Base-by-base conservation (phyloP, 805 yeast species). In the Kluyveromyces starmeri region DNA sequence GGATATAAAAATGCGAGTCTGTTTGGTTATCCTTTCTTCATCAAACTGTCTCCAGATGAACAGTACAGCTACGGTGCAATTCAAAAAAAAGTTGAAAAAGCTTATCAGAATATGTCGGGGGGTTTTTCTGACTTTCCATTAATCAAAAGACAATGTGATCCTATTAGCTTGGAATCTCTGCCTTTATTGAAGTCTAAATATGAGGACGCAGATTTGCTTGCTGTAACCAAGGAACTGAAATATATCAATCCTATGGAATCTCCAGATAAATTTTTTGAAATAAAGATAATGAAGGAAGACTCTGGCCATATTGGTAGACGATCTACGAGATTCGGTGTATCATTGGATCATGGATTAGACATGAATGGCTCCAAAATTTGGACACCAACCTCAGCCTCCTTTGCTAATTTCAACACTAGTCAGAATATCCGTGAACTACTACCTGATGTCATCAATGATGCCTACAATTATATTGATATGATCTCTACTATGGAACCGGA, bases 1-100 rank as follows among this genome's bases (percentile, higher is more conserved):
- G 66, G 53, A 37, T 62, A 36, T 60, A 61, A 35, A 44, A 51
- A 60, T 9, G 64, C 68, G 1, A 65, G 65, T 27, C 57, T 76
- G 1, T 82, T 85, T 58, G 94, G 86, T 2, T 53, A 78, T 1
- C 97, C 97, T 2, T 74, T 84, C 46, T 77, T 86, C 45, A 63
- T 86, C 19, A 67, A 75, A 0, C 48, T 85, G 9, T 34, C 67
- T 2, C 61, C 64, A 22, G 65, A 63, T 1, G 89, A 82, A 24
- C 54, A 67, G 4, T 46, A 48, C 3, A 75, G 83, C 16, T 75
- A 71, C 48, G 80, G 78, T 5, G 47, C 55, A 1, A 74, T 86
- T 6, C 59, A 80, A 43, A 51, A 53, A 15, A 81, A 79, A 46
- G 46, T 85, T 19, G 76, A 77, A 36, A 56, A 59, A 24, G 55